Percentiles rank a stretch among this genome's conserved stretches.
These are phyloP conservation scores for Hypoxylon sp. DNA, from an alignment of 2,329 filamentous ascomycete species.

Conservation along the genomic window DNA sequence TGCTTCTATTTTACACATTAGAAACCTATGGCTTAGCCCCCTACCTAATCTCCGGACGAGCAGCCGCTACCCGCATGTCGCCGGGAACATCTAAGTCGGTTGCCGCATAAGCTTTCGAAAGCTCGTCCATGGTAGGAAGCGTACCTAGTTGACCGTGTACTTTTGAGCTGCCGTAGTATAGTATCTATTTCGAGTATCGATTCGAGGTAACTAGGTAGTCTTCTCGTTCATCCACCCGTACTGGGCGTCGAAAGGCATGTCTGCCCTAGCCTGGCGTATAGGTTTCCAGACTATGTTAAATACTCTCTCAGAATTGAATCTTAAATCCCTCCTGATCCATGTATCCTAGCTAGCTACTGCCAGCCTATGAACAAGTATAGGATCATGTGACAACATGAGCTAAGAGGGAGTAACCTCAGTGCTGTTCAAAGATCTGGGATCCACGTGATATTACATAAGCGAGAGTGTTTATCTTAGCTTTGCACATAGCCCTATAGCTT, in stretches of 20 bases:
- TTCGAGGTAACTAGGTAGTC: background rate
- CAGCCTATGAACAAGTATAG: too few species aligned
- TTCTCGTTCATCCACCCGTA: background rate
- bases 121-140: background rate
- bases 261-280: too few species aligned
- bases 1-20: too few species aligned
- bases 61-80: background rate
- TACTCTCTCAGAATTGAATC: background rate
- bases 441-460: background rate
- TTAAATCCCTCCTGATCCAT: background rate
- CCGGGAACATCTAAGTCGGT: background rate
- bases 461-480: background rate
- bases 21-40: background rate
- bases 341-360: too few species aligned
- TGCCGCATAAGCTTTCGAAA: background rate
- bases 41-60: background rate
- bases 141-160: background rate
- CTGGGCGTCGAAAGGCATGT: background rate
- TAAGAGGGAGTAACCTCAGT: too few species aligned
- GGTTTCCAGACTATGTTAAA: background rate
- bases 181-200: background rate
- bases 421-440: too few species aligned
- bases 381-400: too few species aligned
- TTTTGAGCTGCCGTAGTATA: background rate
- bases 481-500: background rate